Conservation (phyloP, 2,329 filamentous ascomycete species). For the Calonectria leucothoes region DNA sequence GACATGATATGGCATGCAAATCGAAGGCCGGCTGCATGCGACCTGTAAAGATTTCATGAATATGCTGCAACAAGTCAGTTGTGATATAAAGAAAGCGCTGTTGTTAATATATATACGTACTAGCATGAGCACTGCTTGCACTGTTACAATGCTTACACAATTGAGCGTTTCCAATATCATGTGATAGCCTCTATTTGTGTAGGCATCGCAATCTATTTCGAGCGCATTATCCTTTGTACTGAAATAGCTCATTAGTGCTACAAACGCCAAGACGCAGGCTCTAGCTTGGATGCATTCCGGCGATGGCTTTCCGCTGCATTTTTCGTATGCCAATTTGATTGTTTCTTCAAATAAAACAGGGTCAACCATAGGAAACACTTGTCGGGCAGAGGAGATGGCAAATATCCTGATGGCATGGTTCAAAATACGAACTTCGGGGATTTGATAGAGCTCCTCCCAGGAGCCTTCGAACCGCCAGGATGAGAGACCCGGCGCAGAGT, state of each 20-base stretch:
- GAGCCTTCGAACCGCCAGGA: neutral
- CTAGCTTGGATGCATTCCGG: neutral
- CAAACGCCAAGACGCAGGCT: neutral
- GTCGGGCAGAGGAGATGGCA: neutral
- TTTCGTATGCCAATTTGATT: neutral
- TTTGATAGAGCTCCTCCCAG: neutral
- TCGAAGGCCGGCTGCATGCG: neutral
- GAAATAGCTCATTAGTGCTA: neutral
- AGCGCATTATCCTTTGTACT: neutral
- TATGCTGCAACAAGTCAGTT: neutral
- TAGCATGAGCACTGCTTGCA: neutral
- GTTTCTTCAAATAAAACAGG: neutral
- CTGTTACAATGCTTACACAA: neutral
- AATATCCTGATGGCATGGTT: neutral
- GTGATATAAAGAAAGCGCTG: too few relatives aligned
- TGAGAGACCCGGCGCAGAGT: neutral
- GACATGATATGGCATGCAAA: neutral
- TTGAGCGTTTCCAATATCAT: neutral
- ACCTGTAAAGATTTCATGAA: neutral
- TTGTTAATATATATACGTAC: neutral
- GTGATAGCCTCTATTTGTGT: neutral
- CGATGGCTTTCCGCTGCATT: neutral
- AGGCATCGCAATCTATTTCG: neutral
- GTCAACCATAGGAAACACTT: neutral
- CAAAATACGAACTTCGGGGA: neutral